Percentiles rank a stretch among this genome's conserved stretches.
These are phyloP conservation scores for Lentinula lateritia DNA, from an alignment of 768 basidiomycete genomes.

Conservation along the genomic window DNA sequence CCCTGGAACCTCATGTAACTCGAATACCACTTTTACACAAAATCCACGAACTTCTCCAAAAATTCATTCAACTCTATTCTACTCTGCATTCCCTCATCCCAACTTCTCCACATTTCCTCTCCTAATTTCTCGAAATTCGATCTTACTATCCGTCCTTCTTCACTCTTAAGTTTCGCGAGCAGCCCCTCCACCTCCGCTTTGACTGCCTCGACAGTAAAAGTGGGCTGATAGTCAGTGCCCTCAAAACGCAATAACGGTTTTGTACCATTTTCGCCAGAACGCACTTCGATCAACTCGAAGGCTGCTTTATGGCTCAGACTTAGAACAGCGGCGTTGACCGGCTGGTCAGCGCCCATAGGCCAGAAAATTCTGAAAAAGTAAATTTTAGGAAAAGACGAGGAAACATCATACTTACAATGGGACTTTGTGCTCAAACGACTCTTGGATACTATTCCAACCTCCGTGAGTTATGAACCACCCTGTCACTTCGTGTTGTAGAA, in stretches of 20 bases:
- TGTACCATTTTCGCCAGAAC: neutral
- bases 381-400: too few relatives aligned
- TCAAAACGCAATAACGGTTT: neutral
- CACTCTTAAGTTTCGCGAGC: neutral
- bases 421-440: neutral
- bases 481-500: neutral
- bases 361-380: slow-evolving; percentile 2
- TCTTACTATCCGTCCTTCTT: neutral
- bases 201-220: slow-evolving; percentile 2
- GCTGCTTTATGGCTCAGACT: neutral
- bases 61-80: neutral
- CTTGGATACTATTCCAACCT: slow-evolving; percentile 6
- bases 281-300: slow-evolving; percentile 6
- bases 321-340: neutral
- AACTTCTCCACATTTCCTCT: neutral
- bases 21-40: neutral
- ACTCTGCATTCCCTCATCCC: neutral
- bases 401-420: neutral
- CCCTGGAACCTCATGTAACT: too few relatives aligned
- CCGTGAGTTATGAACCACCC: slow-evolving; percentile 5
- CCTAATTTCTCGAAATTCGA: neutral
- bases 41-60: neutral
- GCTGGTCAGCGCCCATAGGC: slow-evolving; percentile 5
- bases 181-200: neutral
- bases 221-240: neutral